phyloP scores from a whole-genome alignment of 805 yeast genomes.

The Lachancea sp. region DNA sequence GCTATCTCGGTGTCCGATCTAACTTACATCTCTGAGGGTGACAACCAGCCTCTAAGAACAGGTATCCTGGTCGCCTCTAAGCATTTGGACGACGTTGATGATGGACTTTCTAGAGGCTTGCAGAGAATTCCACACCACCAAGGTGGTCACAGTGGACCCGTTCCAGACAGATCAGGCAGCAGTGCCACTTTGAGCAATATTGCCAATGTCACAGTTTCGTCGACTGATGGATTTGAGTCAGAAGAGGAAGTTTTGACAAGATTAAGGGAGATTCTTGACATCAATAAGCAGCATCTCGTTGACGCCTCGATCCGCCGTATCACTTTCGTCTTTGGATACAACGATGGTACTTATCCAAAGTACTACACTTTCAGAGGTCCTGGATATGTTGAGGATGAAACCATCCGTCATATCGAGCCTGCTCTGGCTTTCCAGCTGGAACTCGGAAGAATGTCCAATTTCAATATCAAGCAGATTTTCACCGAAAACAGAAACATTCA shows the following conservation, averaged over 20 bases:
- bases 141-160: conserved; percentile 39
- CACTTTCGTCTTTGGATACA: conserved; percentile 81
- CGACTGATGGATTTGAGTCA: conserved; percentile 62
- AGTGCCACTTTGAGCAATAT: conserved; percentile 59
- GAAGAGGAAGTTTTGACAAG: conserved; percentile 64
- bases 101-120: conserved; percentile 66
- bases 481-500: conserved; percentile 97
- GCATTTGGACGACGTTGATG: conserved; percentile 88
- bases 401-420: conserved; percentile 96
- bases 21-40: conserved; percentile 74
- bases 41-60: conserved; percentile 60
- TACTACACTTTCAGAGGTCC: conserved; percentile 95
- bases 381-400: conserved; percentile 76
- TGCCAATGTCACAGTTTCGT: conserved; percentile 70
- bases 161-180: conserved; percentile 41
- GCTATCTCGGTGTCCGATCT: conserved; percentile 92
- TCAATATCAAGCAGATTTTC: conserved; percentile 88
- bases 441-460: conserved; percentile 87
- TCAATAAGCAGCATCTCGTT: conserved; percentile 61
- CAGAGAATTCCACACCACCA: conserved; percentile 55
- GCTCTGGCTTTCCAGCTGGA: conserved; percentile 97
- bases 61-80: conserved; percentile 78
- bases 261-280: conserved; percentile 58
- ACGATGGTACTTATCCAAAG: conserved; percentile 84
- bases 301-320: conserved; percentile 82